Conservation (phyloP, 768 basidiomycete genomes). For the Leccinum barrowsii region DNA sequence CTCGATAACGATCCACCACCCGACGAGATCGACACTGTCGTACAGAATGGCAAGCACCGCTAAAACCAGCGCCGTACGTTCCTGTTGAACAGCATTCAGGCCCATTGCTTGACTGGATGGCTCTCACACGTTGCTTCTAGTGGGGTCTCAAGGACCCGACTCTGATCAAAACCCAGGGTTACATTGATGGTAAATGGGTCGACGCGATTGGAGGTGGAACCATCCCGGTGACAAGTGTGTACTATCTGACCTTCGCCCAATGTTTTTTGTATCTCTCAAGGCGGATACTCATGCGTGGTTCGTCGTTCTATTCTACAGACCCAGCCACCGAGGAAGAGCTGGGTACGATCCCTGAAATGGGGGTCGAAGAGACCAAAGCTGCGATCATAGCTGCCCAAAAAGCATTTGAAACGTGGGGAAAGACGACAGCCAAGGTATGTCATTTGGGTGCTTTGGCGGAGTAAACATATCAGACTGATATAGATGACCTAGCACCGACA, state of each 20-base stretch:
- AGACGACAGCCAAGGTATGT: constrained; percentile 79
- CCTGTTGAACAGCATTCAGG: background rate
- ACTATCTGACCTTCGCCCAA: background rate
- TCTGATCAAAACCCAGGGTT: constrained; percentile 70
- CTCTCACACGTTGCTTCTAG: constrained; percentile 30
- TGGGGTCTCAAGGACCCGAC: constrained; percentile 76
- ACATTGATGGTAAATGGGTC: constrained; percentile 85
- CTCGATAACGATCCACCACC: constrained; percentile 1
- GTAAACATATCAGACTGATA: background rate
- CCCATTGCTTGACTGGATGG: background rate
- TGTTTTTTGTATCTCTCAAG: background rate
- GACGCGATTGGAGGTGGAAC: constrained; percentile 70
- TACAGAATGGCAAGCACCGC: constrained; percentile 57
- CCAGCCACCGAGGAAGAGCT: constrained; percentile 83
- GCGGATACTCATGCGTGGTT: background rate
- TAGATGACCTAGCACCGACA: constrained; percentile 58
- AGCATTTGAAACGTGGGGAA: constrained; percentile 84
- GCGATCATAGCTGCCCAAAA: constrained; percentile 80
- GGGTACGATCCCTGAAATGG: constrained; percentile 89
- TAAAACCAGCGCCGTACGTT: constrained; percentile 32
- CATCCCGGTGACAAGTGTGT: constrained; percentile 74
- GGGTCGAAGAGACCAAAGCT: constrained; percentile 72
- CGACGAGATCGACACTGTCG: constrained; percentile 13
- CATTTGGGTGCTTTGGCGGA: background rate
- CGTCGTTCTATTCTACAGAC: constrained; percentile 45